These are phyloP conservation scores for Colletotrichum theobromicola DNA, from an alignment of 2,329 filamentous ascomycete species.

Conservation along the genomic window DNA sequence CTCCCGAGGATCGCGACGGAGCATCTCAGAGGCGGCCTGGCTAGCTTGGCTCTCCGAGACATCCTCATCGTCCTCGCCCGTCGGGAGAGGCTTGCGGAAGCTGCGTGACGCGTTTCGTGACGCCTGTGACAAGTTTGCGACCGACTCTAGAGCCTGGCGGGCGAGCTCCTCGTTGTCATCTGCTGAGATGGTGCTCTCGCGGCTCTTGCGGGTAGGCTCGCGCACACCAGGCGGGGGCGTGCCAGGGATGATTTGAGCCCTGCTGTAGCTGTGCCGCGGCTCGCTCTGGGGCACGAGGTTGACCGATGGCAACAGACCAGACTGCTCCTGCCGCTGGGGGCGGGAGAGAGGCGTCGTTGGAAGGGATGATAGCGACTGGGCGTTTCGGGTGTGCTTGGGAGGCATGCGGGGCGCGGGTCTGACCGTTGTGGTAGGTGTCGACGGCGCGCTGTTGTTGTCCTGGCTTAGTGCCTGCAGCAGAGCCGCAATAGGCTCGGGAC, in stretches of 20 bases:
- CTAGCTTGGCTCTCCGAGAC: conserved; percentile 78
- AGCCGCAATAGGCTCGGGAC: conserved; percentile 74
- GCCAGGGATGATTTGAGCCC: conserved; percentile 44
- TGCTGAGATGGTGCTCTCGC: conserved; percentile 85
- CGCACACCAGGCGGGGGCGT: conserved; percentile 49
- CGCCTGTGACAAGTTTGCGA: conserved; percentile 49
- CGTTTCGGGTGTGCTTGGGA: conserved; percentile 73
- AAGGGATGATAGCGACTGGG: conserved; percentile 84
- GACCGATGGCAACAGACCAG: conserved; percentile 64
- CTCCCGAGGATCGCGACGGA: conserved; percentile 63
- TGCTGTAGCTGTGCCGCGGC: conserved; percentile 51
- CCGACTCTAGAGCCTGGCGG: conserved; percentile 57
- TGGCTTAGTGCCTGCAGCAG: conserved; percentile 82
- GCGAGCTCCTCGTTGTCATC: conserved; percentile 63
- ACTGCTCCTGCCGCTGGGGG: conserved; percentile 45
- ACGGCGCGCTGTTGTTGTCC: conserved; percentile 75
- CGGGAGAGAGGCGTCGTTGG: conserved; percentile 75
- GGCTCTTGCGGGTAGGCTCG: conserved; percentile 67
- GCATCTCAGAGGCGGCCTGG: conserved; percentile 76
- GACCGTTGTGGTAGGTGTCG: conserved; percentile 64
- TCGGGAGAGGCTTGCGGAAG: conserved; percentile 22
- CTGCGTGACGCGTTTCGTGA: conserved; percentile 25
- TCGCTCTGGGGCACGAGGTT: conserved; percentile 67
- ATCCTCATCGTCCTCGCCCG: conserved; percentile 57
- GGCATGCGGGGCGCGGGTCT: conserved; percentile 53